phyloP scores from a whole-genome alignment of 345 rosid genomes.

The Stellera chamaejasme region DNA sequence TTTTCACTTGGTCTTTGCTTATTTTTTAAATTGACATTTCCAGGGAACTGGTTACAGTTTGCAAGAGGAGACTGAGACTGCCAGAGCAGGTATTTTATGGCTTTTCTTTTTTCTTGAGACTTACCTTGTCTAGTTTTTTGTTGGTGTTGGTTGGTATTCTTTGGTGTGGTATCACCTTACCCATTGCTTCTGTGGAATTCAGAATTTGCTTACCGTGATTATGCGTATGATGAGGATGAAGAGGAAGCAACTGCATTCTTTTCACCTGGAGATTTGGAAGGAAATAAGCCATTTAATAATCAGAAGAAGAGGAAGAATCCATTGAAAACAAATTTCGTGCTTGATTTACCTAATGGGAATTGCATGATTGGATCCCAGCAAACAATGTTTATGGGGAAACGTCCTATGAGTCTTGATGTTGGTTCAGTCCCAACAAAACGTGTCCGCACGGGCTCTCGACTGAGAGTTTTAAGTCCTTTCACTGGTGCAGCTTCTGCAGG shows the following conservation, averaged over 20 bases:
- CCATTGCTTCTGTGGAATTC: constrained; percentile 22
- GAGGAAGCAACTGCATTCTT: constrained; percentile 71
- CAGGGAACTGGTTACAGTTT: constrained; percentile 69
- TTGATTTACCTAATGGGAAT: constrained; percentile 49
- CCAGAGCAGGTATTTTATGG: constrained; percentile 52
- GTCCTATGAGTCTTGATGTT: constrained; percentile 48
- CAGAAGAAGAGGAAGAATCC: constrained; percentile 59
- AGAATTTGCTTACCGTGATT: constrained; percentile 56
- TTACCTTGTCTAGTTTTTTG: constrained; percentile 4
- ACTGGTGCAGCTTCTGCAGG: constrained; percentile 46
- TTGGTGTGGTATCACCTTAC: constrained; percentile 13
- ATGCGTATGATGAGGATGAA: constrained; percentile 74
- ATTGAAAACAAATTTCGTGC: constrained; percentile 41
- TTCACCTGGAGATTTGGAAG: constrained; percentile 56
- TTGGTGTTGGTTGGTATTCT: background rate
- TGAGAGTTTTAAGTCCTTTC: constrained; percentile 60
- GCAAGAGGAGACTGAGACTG: constrained; percentile 85
- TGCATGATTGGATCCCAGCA: constrained; percentile 40
- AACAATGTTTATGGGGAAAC: constrained; percentile 47
- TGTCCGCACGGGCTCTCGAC: constrained; percentile 82
- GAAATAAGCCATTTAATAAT: constrained; percentile 43
- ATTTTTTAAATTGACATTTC: constrained; percentile 1
- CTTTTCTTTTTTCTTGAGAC: constrained; percentile 14
- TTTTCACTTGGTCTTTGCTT: constrained; percentile 4
- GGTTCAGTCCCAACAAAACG: constrained; percentile 88